A percentile compares a stretch with the other conserved stretches of the same genome.
Conservation (phyloP, 371 early-diverging fungal genomes). For the Haplosporangium sp. region DNA sequence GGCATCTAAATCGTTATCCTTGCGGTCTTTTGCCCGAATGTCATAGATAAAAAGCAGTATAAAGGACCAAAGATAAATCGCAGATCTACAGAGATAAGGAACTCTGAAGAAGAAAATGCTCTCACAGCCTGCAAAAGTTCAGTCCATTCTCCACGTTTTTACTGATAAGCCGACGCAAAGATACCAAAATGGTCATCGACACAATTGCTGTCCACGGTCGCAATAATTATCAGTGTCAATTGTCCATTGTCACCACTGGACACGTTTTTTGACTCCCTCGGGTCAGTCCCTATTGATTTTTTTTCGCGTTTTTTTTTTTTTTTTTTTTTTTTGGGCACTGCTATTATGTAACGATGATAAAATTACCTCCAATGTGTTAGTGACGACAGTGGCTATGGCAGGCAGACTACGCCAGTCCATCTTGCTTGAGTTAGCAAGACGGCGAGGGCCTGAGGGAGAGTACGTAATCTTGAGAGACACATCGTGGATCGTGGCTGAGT, state of each 20-base stretch:
- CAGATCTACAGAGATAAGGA: constrained; percentile 11
- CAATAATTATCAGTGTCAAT: too few species aligned
- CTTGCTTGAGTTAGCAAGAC: constrained; percentile 35
- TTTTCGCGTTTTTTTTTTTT: too few species aligned
- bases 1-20: not conserved
- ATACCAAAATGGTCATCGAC: too few species aligned
- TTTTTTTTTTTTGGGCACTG: too few species aligned
- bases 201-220: too few species aligned
- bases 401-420: constrained; percentile 56
- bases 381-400: constrained; percentile 45
- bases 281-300: too few species aligned
- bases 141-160: not conserved
- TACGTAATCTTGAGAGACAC: constrained; percentile 38
- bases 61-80: too few species aligned
- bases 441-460: constrained; percentile 38
- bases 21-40: not conserved
- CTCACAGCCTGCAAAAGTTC: constrained; percentile 1
- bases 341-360: too few species aligned
- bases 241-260: too few species aligned
- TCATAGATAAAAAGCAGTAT: too few species aligned
- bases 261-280: too few species aligned
- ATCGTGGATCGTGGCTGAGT: constrained; percentile 23
- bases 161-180: too few species aligned
- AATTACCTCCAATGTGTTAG: constrained; percentile 42
- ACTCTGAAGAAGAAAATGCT: constrained; percentile 3